Percentiles rank a stretch among this genome's conserved stretches.
These are phyloP conservation scores for Teratosphaeria destructans DNA, from an alignment of 2,329 filamentous ascomycete genomes.

Conservation along the genomic window DNA sequence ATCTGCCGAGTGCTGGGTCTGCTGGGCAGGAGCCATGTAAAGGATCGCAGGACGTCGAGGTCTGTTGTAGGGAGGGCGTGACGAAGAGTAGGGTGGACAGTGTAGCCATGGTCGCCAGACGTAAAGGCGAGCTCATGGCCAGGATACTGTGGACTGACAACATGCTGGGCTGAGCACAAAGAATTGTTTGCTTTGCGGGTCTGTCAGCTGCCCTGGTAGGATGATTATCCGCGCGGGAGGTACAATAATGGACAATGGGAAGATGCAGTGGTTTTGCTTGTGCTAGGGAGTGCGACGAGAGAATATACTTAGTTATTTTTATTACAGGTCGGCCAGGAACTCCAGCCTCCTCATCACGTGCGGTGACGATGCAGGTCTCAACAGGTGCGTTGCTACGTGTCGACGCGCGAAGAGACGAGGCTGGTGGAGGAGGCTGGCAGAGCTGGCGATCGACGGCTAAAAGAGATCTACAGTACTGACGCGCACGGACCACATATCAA, in stretches of 20 bases:
- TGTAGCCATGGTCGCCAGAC: slow-evolving; percentile 30
- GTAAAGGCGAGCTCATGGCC: slow-evolving; percentile 22
- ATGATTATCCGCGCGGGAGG: neutral
- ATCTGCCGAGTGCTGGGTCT: slow-evolving; percentile 70
- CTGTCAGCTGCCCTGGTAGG: neutral
- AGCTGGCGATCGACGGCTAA: neutral
- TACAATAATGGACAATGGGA: neutral
- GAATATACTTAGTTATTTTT: neutral
- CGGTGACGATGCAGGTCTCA: neutral
- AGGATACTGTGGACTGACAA: slow-evolving; percentile 17
- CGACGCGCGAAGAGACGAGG: neutral
- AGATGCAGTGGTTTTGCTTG: slow-evolving; percentile 1
- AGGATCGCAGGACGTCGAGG: slow-evolving; percentile 48
- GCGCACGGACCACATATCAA: neutral
- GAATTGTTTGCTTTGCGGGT: slow-evolving; percentile 1
- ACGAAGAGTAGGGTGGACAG: slow-evolving; percentile 28
- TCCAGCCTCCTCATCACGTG: neutral
- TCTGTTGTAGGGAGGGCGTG: slow-evolving; percentile 37
- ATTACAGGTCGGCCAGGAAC: neutral
- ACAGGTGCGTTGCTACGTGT: neutral
- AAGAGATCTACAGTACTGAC: neutral
- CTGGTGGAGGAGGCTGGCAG: neutral
- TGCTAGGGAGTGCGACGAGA: slow-evolving; percentile 3
- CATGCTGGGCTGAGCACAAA: slow-evolving; percentile 11
- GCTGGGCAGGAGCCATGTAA: slow-evolving; percentile 54